These are phyloP conservation scores for Penstemon eatonii DNA, from an alignment of 257 asterid genomes.

Conservation along the genomic window DNA sequence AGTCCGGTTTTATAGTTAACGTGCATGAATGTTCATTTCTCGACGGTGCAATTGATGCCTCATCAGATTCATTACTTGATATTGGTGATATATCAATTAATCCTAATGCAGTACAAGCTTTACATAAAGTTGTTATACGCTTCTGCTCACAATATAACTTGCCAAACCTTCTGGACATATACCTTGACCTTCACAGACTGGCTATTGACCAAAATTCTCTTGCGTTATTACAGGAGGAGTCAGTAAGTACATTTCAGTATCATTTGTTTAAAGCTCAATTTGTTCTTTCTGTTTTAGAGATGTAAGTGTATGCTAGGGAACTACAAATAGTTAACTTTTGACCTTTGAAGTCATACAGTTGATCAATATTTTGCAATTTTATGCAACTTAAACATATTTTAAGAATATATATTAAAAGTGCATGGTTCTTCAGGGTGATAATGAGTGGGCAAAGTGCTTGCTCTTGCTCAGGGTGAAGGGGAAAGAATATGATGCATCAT, in stretches of 20 bases:
- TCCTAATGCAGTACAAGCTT: conserved; percentile 61
- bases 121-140: conserved; percentile 77
- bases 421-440: conserved; percentile 70
- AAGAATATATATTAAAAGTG: conserved; percentile 27
- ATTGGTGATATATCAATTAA: conserved; percentile 50
- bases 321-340: conserved; percentile 7
- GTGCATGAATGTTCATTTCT: conserved; percentile 39
- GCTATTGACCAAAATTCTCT: conserved; percentile 66
- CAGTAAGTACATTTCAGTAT: conserved; percentile 54
- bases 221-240: conserved; percentile 65
- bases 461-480: conserved; percentile 87
- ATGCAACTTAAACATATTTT: conserved; percentile 12
- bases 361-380: conserved; percentile 23
- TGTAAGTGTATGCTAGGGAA: not conserved
- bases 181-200: conserved; percentile 84
- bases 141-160: conserved; percentile 79
- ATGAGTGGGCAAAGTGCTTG: conserved; percentile 86
- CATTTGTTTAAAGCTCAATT: conserved; percentile 24
- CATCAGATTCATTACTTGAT: conserved; percentile 55
- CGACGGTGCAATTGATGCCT: conserved; percentile 47
- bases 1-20: conserved; percentile 66
- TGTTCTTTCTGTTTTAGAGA: conserved; percentile 5
- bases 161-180: conserved; percentile 80
- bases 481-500: conserved; percentile 91
- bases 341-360: conserved; percentile 23